A percentile compares a stretch with the other conserved stretches of the same genome.
Evolutionary conservation across 2,329 filamentous ascomycete species (phyloP).

Genomic region (Fusarium clavum): DNA sequence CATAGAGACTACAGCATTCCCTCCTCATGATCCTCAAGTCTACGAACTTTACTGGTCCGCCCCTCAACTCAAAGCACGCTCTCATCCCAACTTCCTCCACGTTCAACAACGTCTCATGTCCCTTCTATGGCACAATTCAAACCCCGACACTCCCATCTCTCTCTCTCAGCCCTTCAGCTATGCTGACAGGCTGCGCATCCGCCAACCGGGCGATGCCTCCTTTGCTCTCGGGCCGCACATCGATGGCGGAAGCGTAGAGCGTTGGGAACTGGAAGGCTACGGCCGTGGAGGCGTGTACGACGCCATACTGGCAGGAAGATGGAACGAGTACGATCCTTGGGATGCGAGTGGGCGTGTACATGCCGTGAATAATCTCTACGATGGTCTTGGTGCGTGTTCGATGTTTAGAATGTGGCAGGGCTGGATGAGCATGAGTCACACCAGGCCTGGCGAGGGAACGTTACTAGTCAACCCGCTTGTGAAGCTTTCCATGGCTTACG

Average conservation of each 20-base stretch:
- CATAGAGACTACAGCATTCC: constrained; percentile 65
- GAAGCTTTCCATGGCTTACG: constrained; percentile 80
- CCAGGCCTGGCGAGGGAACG: constrained; percentile 80
- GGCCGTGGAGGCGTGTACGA: constrained; percentile 76
- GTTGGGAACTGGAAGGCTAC: constrained; percentile 79
- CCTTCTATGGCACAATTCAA: constrained; percentile 68
- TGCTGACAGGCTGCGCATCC: constrained; percentile 77
- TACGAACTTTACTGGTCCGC: constrained; percentile 82
- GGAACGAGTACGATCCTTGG: constrained; percentile 87
- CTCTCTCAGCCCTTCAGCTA: constrained; percentile 71
- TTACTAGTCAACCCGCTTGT: constrained; percentile 84
- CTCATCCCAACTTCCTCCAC: constrained; percentile 71
- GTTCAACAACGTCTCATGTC: constrained; percentile 72
- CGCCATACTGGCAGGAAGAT: constrained; percentile 76
- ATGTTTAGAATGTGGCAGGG: constrained; percentile 93
- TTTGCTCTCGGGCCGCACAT: constrained; percentile 80
- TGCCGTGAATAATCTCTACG: constrained; percentile 80
- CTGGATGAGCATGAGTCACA: constrained; percentile 84
- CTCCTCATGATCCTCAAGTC: constrained; percentile 73
- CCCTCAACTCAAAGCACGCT: constrained; percentile 74
- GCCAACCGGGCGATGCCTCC: constrained; percentile 74
- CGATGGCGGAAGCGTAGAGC: constrained; percentile 79
- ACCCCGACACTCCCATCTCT: constrained; percentile 61
- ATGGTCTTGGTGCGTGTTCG: constrained; percentile 82
- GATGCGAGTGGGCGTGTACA: constrained; percentile 76